These are phyloP conservation scores for Nicotiana knightiana DNA, from an alignment of 257 asterid species.

Conservation along the genomic window DNA sequence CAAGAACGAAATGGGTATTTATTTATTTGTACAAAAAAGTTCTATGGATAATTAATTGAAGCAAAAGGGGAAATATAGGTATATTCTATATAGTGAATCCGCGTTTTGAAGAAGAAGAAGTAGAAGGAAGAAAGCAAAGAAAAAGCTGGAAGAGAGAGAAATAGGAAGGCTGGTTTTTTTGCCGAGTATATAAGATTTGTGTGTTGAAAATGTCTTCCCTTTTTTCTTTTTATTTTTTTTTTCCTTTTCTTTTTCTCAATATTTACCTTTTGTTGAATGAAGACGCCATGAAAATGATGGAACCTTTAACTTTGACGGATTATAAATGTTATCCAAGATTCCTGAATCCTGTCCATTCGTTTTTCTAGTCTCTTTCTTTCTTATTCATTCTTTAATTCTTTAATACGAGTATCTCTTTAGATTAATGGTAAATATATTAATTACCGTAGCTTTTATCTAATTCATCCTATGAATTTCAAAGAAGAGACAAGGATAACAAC, in stretches of 20 bases:
- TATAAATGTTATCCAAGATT: constrained; percentile 6
- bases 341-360: constrained; percentile 40
- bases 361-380: constrained; percentile 1
- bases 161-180: neutral
- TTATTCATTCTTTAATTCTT: neutral
- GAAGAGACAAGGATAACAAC: neutral
- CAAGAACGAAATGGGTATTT: neutral
- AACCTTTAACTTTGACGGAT: constrained; percentile 17
- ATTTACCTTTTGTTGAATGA: constrained; percentile 15
- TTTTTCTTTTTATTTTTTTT: neutral
- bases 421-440: neutral
- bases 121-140: constrained; percentile 1
- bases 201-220: constrained; percentile 13
- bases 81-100: constrained; percentile 32
- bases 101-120: constrained; percentile 39
- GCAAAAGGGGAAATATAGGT: neutral
- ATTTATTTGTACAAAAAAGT: neutral
- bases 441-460: neutral
- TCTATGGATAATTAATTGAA: neutral
- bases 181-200: constrained; percentile 2
- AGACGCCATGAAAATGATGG: constrained; percentile 45
- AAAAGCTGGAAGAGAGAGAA: constrained; percentile 17
- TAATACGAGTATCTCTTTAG: neutral
- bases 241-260: neutral
- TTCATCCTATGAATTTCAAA: neutral